Base-by-base conservation (phyloP, 805 yeast species). In the Kurtzmaniella fragi region DNA sequence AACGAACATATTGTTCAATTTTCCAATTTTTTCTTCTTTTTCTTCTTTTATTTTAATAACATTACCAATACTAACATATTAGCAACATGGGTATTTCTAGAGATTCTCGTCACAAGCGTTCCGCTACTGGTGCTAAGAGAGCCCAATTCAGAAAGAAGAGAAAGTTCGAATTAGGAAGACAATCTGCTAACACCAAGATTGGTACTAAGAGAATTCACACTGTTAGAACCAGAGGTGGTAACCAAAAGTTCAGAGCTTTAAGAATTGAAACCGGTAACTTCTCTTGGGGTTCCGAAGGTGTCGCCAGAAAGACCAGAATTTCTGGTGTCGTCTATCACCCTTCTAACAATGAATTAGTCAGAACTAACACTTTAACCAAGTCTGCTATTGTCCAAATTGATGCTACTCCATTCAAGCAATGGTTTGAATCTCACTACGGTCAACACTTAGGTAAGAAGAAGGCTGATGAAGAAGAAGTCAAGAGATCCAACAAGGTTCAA, bases 101-200 rank as follows among this genome's bases (percentile, higher is more conserved):
- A 82, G 98, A 93, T 82, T 91, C 99, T 75, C 96, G 97, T 80
- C 99, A 93, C 90, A 91, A 91, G 87, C 95, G 99, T 78, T 77
- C 97, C 65, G 95, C 95, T 75, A 90, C 99, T 70, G 99, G 99
- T 85, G 99, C 99, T 73, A 90, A 89, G 78, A 89, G 97, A 78
- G 98, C 98, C 75, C 95, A 89, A 77, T 87, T 83, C 95, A 91
- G 98, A 88, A 91, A 91, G 91, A 91, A 91, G 96, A 82, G 99
- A 83, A 93, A 91, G 95, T 91, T 93, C 71, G 99, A 91, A 80
- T 83, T 86, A 73, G 99, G 99, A 64, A 93, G 99, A 79, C 99
- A 93, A 81, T 82, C 96, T 64, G 95, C 99, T 69, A 89, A 85
- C 90, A 91, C 99, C 78, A 90, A 88, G 82, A 90, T 93, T 65